A percentile compares a stretch with the other conserved stretches of the same genome.
phyloP scores from a whole-genome alignment of 805 yeast species.

The Tetrapisispora taiwanensis region DNA sequence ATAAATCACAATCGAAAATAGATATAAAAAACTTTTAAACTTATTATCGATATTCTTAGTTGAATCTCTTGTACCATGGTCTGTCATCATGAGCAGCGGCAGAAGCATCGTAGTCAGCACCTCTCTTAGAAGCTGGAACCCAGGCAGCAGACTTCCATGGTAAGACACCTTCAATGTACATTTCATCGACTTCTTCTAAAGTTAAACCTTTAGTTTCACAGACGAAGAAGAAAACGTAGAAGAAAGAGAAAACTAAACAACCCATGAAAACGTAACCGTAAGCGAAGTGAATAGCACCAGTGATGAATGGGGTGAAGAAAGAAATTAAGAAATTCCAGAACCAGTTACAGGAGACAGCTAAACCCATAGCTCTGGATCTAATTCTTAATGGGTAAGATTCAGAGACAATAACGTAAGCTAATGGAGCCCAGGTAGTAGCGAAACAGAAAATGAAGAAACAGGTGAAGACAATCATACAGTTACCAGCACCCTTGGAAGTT shows the following conservation, averaged over 20 bases:
- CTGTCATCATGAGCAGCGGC: constrained; percentile 18
- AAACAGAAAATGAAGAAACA: constrained; percentile 63
- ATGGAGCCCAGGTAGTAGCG: constrained; percentile 72
- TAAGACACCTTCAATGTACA: constrained; percentile 33
- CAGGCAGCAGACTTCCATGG: constrained; percentile 40
- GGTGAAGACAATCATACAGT: constrained; percentile 61
- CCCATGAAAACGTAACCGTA: constrained; percentile 57
- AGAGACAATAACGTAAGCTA: constrained; percentile 52
- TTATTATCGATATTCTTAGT: neutral
- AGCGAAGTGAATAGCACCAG: constrained; percentile 51
- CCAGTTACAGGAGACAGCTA: constrained; percentile 56
- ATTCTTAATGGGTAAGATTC: constrained; percentile 67
- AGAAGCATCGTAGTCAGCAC: constrained; percentile 17
- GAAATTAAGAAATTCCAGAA: constrained; percentile 60
- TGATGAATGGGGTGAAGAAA: constrained; percentile 63
- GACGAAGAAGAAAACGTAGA: constrained; percentile 60
- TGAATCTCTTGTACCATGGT: constrained; percentile 12
- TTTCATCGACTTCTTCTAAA: constrained; percentile 69
- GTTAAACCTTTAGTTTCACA: constrained; percentile 72
- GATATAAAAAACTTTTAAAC: neutral
- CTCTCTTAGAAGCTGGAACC: constrained; percentile 37
- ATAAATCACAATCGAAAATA: neutral
- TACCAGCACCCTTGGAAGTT: constrained; percentile 48
- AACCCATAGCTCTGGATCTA: constrained; percentile 45
- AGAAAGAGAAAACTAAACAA: constrained; percentile 41